Base-by-base conservation (phyloP, 306 rosid species). In the Leucaena leucocephala region DNA sequence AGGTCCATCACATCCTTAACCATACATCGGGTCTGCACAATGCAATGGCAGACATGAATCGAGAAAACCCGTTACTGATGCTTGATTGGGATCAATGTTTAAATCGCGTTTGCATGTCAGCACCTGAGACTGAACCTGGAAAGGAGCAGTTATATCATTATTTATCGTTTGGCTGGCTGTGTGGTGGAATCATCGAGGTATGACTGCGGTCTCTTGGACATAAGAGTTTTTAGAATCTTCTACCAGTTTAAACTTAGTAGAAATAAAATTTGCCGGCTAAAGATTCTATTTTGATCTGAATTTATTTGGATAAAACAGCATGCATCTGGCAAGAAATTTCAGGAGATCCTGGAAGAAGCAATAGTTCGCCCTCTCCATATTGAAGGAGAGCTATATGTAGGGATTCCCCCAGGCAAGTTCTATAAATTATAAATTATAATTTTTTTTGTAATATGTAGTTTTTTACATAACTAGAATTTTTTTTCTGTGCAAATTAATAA, bases 101-200 rank as follows among this genome's bases (percentile, higher is more conserved):
- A 76, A 81, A 88, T 35, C 76, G 74, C 52, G 84, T 91, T 76
- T 91, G 94, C 50, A 71, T 15, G 70, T 84, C 97, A 46, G 85
- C 40, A 22, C 98, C 97, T 22, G 98, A 96, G 88, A 90, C 98
- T 19, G 91, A 91, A 86, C 97, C 98, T 49, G 98, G 97, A 80
- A 87, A 87, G 88, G 84, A 86, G 89, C 99, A 96, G 89, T 72
- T 81, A 70, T 96, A 96, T 86, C 99, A 93, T 88, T 91, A 88
- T 81, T 81, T 91, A 39, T 88, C 98, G 45, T 96, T 70, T 85
- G 99, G 99, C 68, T 93, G 96, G 96, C 78, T 96, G 71, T 96
- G 99, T 76, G 99, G 98, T 78, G 98, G 99, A 73, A 93, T 96
- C 80, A 86, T 96, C 35, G 98, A 96, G 97, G 99, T 93, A 91